Conservation (phyloP, 352 stramenopile species). For the Phytopythium mirpurense region DNA sequence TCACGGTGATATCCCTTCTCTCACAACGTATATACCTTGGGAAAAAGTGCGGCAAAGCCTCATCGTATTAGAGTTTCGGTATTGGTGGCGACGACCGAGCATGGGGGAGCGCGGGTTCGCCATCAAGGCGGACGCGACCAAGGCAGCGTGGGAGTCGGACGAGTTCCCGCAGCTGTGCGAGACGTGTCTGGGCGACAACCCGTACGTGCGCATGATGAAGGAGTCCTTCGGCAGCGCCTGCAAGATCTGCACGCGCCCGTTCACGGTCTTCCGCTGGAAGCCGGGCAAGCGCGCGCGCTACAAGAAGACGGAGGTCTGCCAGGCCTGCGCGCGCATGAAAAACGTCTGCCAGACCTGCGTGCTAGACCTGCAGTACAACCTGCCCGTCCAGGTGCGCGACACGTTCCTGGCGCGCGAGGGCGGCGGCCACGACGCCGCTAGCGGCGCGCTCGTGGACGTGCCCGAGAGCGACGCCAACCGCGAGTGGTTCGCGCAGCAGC, state of each 20-base stretch:
- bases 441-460: constrained; percentile 64
- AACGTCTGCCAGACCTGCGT: constrained; percentile 99
- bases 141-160: constrained; percentile 88
- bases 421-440: constrained; percentile 17
- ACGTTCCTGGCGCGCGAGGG: constrained; percentile 67
- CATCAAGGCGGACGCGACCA: constrained; percentile 85
- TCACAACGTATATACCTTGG: too few relatives aligned
- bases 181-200: constrained; percentile 98
- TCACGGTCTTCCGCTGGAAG: constrained; percentile 98
- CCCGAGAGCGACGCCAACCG: constrained; percentile 93
- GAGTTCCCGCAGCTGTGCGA: constrained; percentile 98
- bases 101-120: constrained; percentile 80
- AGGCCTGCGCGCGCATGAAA: constrained; percentile 97
- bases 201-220: constrained; percentile 99
- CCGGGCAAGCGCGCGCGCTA: constrained; percentile 95
- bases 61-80: too few relatives aligned
- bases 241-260: constrained; percentile 97
- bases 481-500: constrained; percentile 92
- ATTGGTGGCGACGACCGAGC: too few relatives aligned
- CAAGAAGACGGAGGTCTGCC: constrained; percentile 98
- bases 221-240: constrained; percentile 94
- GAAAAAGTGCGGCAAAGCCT: not conserved
- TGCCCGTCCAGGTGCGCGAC: constrained; percentile 94
- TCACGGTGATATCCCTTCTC: too few relatives aligned
- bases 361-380: constrained; percentile 97